Conservation (phyloP, 1,139 yeast species). For the Yamadazyma sp. region DNA sequence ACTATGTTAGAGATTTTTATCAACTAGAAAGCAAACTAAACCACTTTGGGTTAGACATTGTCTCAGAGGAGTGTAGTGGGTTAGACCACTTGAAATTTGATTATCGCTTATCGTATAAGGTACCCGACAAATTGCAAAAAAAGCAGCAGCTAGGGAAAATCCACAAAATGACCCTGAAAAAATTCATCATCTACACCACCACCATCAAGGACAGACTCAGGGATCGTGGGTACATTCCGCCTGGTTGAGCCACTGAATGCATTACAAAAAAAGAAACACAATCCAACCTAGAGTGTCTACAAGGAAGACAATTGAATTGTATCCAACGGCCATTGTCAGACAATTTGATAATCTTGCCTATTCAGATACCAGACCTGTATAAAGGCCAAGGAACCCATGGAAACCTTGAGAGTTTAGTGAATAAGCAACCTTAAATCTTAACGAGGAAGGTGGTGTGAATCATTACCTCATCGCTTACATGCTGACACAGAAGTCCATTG, state of each 20-base stretch:
- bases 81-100: slow-evolving; percentile 2
- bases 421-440: slow-evolving; percentile 1
- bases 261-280: too few species aligned
- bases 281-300: too few species aligned
- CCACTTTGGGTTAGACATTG: slow-evolving; percentile 3
- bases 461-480: slow-evolving; percentile 3
- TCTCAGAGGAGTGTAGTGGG: not conserved
- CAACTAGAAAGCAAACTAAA: slow-evolving; percentile 8
- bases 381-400: not conserved
- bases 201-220: slow-evolving; percentile 7
- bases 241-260: not conserved
- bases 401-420: not conserved
- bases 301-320: too few species aligned
- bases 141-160: slow-evolving; percentile 5
- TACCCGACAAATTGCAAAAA: slow-evolving; percentile 6
- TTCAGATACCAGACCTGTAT: not conserved
- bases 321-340: not conserved
- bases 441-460: too few species aligned
- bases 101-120: slow-evolving; percentile 1
- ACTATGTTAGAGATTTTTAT: slow-evolving; percentile 7
- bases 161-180: slow-evolving; percentile 4
- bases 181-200: slow-evolving; percentile 3
- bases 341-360: too few species aligned
- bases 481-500: too few species aligned
- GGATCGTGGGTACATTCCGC: not conserved